Evolutionary conservation across 2,329 filamentous ascomycete species (phyloP), one percentile per base, ranked within the genome.

Genomic region (Aspergillus proliferans): DNA sequence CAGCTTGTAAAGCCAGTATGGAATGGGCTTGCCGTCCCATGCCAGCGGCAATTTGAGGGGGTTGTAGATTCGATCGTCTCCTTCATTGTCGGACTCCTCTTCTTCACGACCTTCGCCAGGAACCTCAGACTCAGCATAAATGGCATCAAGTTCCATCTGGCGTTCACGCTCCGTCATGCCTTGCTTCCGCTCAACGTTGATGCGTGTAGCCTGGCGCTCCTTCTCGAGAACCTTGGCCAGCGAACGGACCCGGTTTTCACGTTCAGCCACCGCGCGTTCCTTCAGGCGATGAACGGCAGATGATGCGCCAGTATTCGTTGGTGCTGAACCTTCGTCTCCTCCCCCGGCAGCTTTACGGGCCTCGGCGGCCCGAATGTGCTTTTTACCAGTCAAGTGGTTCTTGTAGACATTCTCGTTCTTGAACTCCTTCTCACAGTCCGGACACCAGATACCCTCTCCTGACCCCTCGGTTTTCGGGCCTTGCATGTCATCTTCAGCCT

Each of bases 11-110:
- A 98, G 80, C 93, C 93, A 98, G 76, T 93, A 98, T 0, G 94
- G 93, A 60, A 98, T 98, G 0, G 94, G 93, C 66, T 98, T 98
- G 59, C 94, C 93, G 58, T 98, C 93, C 94, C 94, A 98, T 2
- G 89, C 92, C 6, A 98, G 79, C 0, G 93, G 93, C 2, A 98
- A 78, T 66, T 98, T 98, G 57, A 98, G 79, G 0, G 93, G 93
- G 68, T 98, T 98, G 77, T 97, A 96, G 51, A 97, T 87, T 65
- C 85, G 91, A 56, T 95, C 90, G 40, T 92, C 88, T 36, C 84
- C 87, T 12, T 89, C 84, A 3, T 84, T 82, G 1, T 86, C 87
- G 0, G 89, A 86, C 9, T 83, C 83, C 1, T 78, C 78, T 6
- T 80, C 79, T 3, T 61, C 56, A 60, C 71, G 48, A 58, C 68